Conservation (phyloP, 2,329 filamentous ascomycete species). For the Podosphaera leucotricha region DNA sequence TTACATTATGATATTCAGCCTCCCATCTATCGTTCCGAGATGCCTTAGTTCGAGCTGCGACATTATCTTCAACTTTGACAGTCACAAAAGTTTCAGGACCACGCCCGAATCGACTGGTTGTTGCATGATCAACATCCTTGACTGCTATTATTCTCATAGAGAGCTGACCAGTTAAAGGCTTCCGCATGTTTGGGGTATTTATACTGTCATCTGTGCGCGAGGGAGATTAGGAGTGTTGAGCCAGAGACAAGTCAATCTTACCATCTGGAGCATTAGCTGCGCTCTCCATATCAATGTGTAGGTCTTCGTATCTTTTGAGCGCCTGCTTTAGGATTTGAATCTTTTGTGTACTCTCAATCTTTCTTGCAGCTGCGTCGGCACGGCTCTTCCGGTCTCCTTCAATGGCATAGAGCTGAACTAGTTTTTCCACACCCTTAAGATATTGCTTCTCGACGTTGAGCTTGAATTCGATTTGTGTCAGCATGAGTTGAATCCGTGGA, state of each 20-base stretch:
- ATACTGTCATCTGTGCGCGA: constrained; percentile 61
- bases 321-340: constrained; percentile 90
- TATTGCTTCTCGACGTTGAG: constrained; percentile 97
- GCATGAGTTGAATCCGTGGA: constrained; percentile 94
- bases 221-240: not conserved
- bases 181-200: constrained; percentile 81
- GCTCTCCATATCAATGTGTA: constrained; percentile 77
- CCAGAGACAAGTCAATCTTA: constrained; percentile 20
- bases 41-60: constrained; percentile 68
- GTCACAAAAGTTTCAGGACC: constrained; percentile 89
- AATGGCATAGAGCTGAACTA: constrained; percentile 93
- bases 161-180: constrained; percentile 81
- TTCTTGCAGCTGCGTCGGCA: constrained; percentile 68
- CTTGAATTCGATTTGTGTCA: constrained; percentile 97
- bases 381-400: constrained; percentile 93
- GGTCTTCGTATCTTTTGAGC: constrained; percentile 85
- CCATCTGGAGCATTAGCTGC: constrained; percentile 55
- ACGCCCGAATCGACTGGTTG: constrained; percentile 59
- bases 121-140: constrained; percentile 82
- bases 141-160: constrained; percentile 71
- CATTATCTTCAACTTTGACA: constrained; percentile 86
- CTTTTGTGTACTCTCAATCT: constrained; percentile 93
- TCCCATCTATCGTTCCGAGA: constrained; percentile 80
- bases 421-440: constrained; percentile 96
- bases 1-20: constrained; percentile 72